Conservation (phyloP, 2,329 filamentous ascomycete genomes). For the Penicillium aurantiogriseum region DNA sequence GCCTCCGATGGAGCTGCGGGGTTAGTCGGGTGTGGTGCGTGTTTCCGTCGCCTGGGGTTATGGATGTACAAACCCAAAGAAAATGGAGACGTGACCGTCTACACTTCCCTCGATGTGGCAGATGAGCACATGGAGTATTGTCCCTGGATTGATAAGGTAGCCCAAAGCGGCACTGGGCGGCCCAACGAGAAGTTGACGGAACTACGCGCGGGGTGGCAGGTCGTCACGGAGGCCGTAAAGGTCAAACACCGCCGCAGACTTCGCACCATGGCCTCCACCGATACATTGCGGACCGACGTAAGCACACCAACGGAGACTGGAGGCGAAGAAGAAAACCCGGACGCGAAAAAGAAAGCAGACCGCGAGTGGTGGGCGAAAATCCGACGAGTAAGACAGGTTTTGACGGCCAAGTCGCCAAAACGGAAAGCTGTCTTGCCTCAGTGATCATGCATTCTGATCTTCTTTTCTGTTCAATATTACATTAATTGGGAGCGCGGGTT, state of each 20-base stretch:
- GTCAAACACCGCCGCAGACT: constrained; percentile 38
- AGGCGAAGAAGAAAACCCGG: constrained; percentile 41
- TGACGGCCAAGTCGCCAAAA: constrained; percentile 63
- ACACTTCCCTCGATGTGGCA: constrained; percentile 62
- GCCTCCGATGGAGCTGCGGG: constrained; percentile 48
- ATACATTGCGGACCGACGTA: constrained; percentile 29
- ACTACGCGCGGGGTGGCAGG: constrained; percentile 47
- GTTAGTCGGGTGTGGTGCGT: constrained; percentile 77
- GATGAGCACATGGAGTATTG: constrained; percentile 80
- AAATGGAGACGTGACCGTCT: constrained; percentile 45
- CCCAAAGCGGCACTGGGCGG: constrained; percentile 54
- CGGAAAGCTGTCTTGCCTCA: constrained; percentile 37
- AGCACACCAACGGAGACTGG: constrained; percentile 21
- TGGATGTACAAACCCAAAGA: constrained; percentile 89
- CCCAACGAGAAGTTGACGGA: constrained; percentile 32
- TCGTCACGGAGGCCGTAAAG: constrained; percentile 43
- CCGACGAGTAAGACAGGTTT: constrained; percentile 67
- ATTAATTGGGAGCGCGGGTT: not conserved
- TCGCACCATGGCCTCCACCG: constrained; percentile 28
- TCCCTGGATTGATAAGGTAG: constrained; percentile 68
- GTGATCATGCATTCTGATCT: constrained; percentile 3
- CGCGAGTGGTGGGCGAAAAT: constrained; percentile 72
- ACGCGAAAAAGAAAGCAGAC: constrained; percentile 59
- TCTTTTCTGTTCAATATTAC: constrained; percentile 1
- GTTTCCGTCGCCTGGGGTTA: constrained; percentile 81